Evolutionary conservation across 805 yeast genomes (phyloP).

Genomic region (Saturnispora galanensis): DNA sequence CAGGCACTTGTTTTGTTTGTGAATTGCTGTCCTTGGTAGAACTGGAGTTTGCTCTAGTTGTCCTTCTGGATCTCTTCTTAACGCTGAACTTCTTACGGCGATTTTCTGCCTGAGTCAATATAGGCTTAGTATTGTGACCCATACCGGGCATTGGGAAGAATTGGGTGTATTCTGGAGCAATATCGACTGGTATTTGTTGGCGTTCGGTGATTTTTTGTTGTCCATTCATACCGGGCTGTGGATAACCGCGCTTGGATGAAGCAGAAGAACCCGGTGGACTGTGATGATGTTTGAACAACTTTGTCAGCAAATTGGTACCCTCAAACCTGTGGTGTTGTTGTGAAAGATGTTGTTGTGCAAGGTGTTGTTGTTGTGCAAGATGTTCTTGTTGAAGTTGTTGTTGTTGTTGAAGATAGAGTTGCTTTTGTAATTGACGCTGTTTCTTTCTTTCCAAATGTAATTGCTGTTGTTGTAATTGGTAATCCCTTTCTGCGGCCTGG

Average conservation of each 20-base stretch:
- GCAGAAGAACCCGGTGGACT: neutral
- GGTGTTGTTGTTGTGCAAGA: slow-evolving; percentile 7
- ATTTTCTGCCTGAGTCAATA: slow-evolving; percentile 9
- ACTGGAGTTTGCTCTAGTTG: neutral
- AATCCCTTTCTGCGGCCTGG: slow-evolving; percentile 2
- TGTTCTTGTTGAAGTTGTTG: slow-evolving; percentile 7
- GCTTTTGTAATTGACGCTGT: slow-evolving; percentile 8
- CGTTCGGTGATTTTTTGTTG: slow-evolving; percentile 3
- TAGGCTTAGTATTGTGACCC: slow-evolving; percentile 13
- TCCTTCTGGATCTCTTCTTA: slow-evolving; percentile 11
- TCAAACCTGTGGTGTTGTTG: slow-evolving; percentile 7
- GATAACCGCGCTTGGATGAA: neutral
- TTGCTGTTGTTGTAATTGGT: slow-evolving; percentile 9
- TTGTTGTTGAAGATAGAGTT: slow-evolving; percentile 3
- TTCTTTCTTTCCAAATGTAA: slow-evolving; percentile 7
- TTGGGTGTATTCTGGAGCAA: slow-evolving; percentile 16
- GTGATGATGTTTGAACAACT: slow-evolving; percentile 3
- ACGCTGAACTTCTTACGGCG: slow-evolving; percentile 11
- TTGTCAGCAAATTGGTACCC: neutral
- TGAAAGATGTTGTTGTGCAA: slow-evolving; percentile 4
- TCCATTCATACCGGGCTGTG: slow-evolving; percentile 7
- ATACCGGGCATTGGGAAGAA: slow-evolving; percentile 22
- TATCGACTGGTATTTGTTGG: neutral
- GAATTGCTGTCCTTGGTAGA: neutral
- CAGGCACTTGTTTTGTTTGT: neutral